Conservation (phyloP, 2,329 filamentous ascomycete species). For the Triangularia verruculosa region DNA sequence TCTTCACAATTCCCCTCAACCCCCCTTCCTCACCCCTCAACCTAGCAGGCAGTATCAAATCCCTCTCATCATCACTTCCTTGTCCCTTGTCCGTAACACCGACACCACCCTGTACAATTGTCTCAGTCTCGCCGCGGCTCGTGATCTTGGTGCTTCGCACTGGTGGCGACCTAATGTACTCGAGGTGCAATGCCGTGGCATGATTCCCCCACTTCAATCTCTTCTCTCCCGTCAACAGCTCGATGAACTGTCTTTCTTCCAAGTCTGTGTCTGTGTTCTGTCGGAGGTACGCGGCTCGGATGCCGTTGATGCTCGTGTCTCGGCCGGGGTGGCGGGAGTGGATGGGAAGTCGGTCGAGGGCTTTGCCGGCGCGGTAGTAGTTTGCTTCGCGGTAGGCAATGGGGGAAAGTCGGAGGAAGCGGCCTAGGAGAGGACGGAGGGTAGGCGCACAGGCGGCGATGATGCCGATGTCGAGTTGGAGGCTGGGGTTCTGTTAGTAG, state of each 20-base stretch:
- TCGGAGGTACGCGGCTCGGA: slow-evolving; percentile 7
- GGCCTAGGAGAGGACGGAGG: slow-evolving; percentile 29
- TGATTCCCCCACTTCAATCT: slow-evolving; percentile 9
- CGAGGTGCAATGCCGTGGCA: not conserved
- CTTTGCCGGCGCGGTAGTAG: slow-evolving; percentile 28
- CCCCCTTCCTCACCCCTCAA: slow-evolving; percentile 4
- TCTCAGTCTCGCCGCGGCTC: not conserved
- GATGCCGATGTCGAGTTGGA: slow-evolving; percentile 31
- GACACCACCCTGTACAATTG: not conserved
- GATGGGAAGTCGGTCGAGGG: slow-evolving; percentile 20
- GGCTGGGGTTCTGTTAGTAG: slow-evolving; percentile 13
- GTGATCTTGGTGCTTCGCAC: not conserved
- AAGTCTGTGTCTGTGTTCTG: slow-evolving; percentile 14
- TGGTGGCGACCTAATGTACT: not conserved
- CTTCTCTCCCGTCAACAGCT: slow-evolving; percentile 5
- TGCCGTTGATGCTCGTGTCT: slow-evolving; percentile 2
- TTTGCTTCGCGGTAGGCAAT: slow-evolving; percentile 23
- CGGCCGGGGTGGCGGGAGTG: slow-evolving; percentile 3
- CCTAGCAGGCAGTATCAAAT: slow-evolving; percentile 9
- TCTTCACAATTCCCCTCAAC: slow-evolving; percentile 24
- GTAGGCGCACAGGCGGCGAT: slow-evolving; percentile 30
- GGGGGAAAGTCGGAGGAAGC: slow-evolving; percentile 21
- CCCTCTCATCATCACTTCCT: not conserved
- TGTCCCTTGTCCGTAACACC: slow-evolving; percentile 1
- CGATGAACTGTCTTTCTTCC: slow-evolving; percentile 6